Conservation (phyloP, 805 yeast genomes). For the Ogataea glucozyma region DNA sequence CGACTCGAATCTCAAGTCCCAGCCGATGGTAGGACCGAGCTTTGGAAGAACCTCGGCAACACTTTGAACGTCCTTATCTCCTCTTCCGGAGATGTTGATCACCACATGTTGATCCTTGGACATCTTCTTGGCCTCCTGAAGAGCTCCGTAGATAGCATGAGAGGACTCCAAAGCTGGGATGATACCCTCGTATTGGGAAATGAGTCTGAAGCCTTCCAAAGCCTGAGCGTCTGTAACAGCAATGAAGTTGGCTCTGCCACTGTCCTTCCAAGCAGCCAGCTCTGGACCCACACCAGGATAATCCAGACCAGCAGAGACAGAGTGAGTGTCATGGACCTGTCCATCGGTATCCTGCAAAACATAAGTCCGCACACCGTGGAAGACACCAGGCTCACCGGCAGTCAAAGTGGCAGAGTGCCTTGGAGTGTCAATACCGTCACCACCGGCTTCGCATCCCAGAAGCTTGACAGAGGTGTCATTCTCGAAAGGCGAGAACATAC, state of each 20-base stretch:
- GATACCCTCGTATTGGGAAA: conserved; percentile 95
- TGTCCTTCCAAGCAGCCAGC: conserved; percentile 90
- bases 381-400: conserved; percentile 95
- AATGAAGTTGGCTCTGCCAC: conserved; percentile 86
- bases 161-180: conserved; percentile 98
- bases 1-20: conserved; percentile 89
- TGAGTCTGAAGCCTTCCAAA: conserved; percentile 79
- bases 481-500: conserved; percentile 94
- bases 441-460: conserved; percentile 98
- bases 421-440: conserved; percentile 90
- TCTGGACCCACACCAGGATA: conserved; percentile 99
- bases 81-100: conserved; percentile 95
- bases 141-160: conserved; percentile 92
- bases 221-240: conserved; percentile 98
- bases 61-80: conserved; percentile 97
- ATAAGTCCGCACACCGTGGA: conserved; percentile 96
- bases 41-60: conserved; percentile 93
- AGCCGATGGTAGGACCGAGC: conserved; percentile 86
- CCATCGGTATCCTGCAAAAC: conserved; percentile 92
- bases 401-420: conserved; percentile 92
- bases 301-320: conserved; percentile 97
- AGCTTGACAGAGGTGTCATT: conserved; percentile 73
- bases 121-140: conserved; percentile 84
- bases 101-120: conserved; percentile 76
- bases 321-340: conserved; percentile 96